Percentiles rank a stretch among this genome's conserved stretches.
phyloP scores from a whole-genome alignment of 2,329 filamentous ascomycete genomes.

The Knufia fluminis region DNA sequence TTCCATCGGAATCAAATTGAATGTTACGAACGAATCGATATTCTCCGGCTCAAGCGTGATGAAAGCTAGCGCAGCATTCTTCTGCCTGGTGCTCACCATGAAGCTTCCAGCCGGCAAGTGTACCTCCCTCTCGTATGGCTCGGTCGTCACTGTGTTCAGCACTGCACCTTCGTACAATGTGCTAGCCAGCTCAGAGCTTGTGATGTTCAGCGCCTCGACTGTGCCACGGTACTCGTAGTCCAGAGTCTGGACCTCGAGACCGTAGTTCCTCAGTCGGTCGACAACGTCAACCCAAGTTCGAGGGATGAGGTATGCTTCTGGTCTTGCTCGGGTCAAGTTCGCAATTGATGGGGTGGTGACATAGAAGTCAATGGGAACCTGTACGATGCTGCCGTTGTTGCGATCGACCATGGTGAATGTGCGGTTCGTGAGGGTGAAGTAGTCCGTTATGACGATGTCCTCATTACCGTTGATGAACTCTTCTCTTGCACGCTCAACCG shows the following conservation, averaged over 20 bases:
- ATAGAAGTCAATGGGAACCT: not conserved
- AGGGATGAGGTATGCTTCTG: slow-evolving; percentile 10
- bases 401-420: slow-evolving; percentile 4
- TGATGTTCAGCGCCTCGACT: slow-evolving; percentile 7
- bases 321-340: slow-evolving; percentile 2
- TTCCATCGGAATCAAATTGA: slow-evolving; percentile 6
- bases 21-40: slow-evolving; percentile 8
- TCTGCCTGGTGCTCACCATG: slow-evolving; percentile 7
- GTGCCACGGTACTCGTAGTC: not conserved
- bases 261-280: not conserved
- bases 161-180: slow-evolving; percentile 4
- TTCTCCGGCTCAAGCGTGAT: slow-evolving; percentile 10
- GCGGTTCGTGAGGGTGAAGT: not conserved
- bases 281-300: slow-evolving; percentile 1
- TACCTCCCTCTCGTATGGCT: not conserved
- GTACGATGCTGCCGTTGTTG: not conserved
- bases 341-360: not conserved
- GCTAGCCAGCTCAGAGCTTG: not conserved
- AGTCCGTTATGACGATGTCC: slow-evolving; percentile 9
- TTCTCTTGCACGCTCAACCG: too few relatives aligned
- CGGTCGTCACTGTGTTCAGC: not conserved
- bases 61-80: slow-evolving; percentile 8
- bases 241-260: slow-evolving; percentile 7
- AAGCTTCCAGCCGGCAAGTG: slow-evolving; percentile 3
- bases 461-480: too few relatives aligned